These are phyloP conservation scores for Aspergillus panamensis DNA, from an alignment of 495 filamentous ascomycete species.

Conservation along the genomic window DNA sequence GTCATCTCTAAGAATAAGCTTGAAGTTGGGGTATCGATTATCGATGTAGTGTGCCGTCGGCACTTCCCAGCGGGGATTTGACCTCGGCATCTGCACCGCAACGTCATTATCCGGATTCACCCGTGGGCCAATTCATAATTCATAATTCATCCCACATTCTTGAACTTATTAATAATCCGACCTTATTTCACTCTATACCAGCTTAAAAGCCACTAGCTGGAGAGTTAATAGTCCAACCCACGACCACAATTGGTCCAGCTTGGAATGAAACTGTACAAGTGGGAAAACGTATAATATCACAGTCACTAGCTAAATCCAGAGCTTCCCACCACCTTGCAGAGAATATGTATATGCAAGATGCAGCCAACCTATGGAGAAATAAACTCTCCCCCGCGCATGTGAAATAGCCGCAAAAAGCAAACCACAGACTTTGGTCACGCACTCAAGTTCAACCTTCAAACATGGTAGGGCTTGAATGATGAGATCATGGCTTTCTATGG, in stretches of 20 bases:
- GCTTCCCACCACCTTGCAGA: too few species aligned
- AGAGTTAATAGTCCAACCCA: too few species aligned
- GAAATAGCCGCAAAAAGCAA: background rate
- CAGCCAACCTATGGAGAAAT: too few species aligned
- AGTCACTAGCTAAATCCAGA: too few species aligned
- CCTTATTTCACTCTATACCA: background rate
- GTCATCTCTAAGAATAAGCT: background rate
- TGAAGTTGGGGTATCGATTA: background rate
- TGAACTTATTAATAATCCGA: background rate
- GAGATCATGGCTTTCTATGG: background rate
- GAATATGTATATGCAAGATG: too few species aligned
- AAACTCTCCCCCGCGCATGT: background rate
- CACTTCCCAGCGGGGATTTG: slow-evolving; percentile 9
- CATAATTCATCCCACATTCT: slow-evolving; percentile 5
- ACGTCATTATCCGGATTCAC: slow-evolving; percentile 15
- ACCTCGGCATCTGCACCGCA: slow-evolving; percentile 12
- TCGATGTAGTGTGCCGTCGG: too few species aligned
- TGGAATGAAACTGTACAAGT: too few species aligned
- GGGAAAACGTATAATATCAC: too few species aligned
- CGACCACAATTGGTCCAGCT: too few species aligned
- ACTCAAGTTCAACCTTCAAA: background rate
- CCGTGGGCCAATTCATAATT: background rate
- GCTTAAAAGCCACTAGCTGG: too few species aligned
- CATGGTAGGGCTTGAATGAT: background rate
- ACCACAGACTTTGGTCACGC: background rate